Conservation (phyloP, 139 green algal genomes). For the Micractinium sp. region DNA sequence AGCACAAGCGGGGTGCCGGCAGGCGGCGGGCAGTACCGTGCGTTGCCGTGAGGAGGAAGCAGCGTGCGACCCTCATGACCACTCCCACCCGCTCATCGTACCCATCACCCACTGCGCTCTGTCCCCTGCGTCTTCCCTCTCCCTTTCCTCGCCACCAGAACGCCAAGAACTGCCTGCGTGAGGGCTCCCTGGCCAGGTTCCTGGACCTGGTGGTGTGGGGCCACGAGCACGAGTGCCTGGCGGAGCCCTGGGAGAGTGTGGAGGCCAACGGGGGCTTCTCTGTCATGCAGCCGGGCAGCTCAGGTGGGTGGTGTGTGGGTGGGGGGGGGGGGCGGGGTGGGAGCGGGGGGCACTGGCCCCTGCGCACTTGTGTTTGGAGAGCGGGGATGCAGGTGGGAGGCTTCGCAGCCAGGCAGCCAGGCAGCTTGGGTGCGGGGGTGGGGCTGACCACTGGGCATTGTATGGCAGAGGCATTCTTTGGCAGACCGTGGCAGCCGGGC, state of each 20-base stretch:
- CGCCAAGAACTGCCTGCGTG: constrained; percentile 87
- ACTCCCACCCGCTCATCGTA: neutral
- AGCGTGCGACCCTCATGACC: too few relatives aligned
- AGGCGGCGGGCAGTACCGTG: too few relatives aligned
- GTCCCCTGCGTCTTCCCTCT: neutral
- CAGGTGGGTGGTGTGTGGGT: neutral
- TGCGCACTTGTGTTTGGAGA: too few relatives aligned
- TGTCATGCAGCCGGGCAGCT: constrained; percentile 89
- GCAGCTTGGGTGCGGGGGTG: too few relatives aligned
- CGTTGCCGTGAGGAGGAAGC: too few relatives aligned
- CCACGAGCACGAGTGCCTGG: constrained; percentile 97
- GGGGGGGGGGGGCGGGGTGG: neutral
- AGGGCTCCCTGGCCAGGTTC: constrained; percentile 84
- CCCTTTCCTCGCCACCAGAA: neutral
- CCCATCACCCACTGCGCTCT: too few relatives aligned
- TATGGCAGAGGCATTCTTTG: too few relatives aligned
- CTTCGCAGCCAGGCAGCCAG: too few relatives aligned
- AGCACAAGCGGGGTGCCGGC: too few relatives aligned
- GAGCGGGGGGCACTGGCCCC: neutral
- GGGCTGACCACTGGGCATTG: too few relatives aligned
- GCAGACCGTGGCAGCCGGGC: too few relatives aligned
- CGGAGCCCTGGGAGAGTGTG: constrained; percentile 65
- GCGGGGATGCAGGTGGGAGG: too few relatives aligned
- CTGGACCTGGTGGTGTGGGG: constrained; percentile 98
- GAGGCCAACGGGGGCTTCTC: constrained; percentile 44